These are phyloP conservation scores for Filobasidium wieringae DNA, from an alignment of 768 basidiomycete species.

Conservation along the genomic window DNA sequence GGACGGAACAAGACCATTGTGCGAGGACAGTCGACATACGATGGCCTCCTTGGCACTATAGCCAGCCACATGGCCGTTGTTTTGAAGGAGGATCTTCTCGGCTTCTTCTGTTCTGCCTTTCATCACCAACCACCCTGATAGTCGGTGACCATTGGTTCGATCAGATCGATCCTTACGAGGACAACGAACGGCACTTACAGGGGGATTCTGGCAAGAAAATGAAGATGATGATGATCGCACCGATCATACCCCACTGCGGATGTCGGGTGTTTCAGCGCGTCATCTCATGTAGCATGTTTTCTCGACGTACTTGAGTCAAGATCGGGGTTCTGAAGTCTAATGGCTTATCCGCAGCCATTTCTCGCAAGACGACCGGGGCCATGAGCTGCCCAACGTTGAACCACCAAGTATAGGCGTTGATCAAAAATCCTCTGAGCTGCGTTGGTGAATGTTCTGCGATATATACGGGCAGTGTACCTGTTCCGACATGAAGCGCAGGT, in stretches of 20 bases:
- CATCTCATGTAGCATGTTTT: too few species aligned
- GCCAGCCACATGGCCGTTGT: constrained; percentile 23
- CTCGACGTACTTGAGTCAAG: constrained; percentile 25
- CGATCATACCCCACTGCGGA: constrained; percentile 22
- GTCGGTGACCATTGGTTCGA: background rate
- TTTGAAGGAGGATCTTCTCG: constrained; percentile 7
- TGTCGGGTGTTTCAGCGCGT: too few species aligned
- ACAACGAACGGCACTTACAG: too few species aligned
- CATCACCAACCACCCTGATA: background rate
- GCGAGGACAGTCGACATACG: too few species aligned
- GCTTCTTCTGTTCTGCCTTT: constrained; percentile 17
- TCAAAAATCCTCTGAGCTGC: background rate
- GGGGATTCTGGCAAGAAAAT: constrained; percentile 18
- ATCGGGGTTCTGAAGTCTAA: constrained; percentile 19
- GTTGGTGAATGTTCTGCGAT: constrained; percentile 4
- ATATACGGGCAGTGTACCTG: background rate
- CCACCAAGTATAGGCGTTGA: background rate
- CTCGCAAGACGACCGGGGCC: constrained; percentile 20
- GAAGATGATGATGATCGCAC: constrained; percentile 15
- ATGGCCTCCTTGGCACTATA: constrained; percentile 27
- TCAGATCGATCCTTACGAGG: background rate
- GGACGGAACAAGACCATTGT: too few species aligned
- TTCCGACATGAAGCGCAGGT: background rate
- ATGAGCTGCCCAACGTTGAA: constrained; percentile 18
- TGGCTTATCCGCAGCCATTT: constrained; percentile 15